Conservation (phyloP, 768 basidiomycete species). For the Lyophyllum shimeji region DNA sequence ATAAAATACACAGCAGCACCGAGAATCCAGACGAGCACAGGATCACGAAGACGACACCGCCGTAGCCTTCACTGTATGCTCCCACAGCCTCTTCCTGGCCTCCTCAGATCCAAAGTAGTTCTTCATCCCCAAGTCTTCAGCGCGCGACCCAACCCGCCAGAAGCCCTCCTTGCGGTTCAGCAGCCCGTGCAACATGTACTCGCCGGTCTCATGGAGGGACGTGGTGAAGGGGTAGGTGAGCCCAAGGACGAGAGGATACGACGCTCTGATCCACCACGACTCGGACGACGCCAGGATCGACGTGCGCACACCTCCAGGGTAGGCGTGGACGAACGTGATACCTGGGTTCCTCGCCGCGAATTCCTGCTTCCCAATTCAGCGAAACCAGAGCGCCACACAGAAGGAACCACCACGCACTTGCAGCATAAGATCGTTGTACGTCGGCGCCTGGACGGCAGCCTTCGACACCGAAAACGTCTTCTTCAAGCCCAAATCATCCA, state of each 20-base stretch:
- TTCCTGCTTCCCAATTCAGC: slow-evolving; percentile 22
- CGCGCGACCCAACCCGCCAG: slow-evolving; percentile 30
- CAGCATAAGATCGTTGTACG: slow-evolving; percentile 44
- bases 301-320: slow-evolving; percentile 40
- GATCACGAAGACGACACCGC: slow-evolving; percentile 2
- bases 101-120: slow-evolving; percentile 36
- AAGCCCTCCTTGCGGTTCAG: slow-evolving; percentile 26
- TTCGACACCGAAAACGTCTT: slow-evolving; percentile 33
- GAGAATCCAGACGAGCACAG: not conserved
- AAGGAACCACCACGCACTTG: slow-evolving; percentile 25
- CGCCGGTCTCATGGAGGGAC: slow-evolving; percentile 11
- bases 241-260: slow-evolving; percentile 15
- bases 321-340: slow-evolving; percentile 38
- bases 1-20: not conserved
- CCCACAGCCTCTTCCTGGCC: slow-evolving; percentile 36
- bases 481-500: slow-evolving; percentile 46
- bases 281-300: slow-evolving; percentile 24
- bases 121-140: slow-evolving; percentile 31
- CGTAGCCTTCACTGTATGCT: slow-evolving; percentile 27
- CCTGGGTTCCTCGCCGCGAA: slow-evolving; percentile 33
- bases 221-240: slow-evolving; percentile 18
- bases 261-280: slow-evolving; percentile 20
- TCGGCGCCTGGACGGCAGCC: slow-evolving; percentile 27
- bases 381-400: too few species aligned
- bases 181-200: slow-evolving; percentile 35